phyloP scores from a whole-genome alignment of 2,329 filamentous ascomycete species.

The Colletotrichum viniferum region DNA sequence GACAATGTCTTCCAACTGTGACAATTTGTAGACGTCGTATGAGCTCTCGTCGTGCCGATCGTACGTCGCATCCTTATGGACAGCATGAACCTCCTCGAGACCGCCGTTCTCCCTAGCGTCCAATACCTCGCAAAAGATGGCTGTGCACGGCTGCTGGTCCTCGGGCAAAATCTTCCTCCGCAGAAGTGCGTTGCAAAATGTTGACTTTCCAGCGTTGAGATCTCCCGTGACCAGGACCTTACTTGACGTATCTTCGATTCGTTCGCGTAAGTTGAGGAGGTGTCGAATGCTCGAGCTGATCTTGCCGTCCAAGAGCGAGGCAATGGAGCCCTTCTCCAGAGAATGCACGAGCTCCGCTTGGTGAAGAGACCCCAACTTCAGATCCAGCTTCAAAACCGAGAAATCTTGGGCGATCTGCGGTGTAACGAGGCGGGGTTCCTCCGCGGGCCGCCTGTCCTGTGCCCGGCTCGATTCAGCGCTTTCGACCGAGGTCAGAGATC shows the following conservation, averaged over 20 bases:
- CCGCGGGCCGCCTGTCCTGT: slow-evolving; percentile 62
- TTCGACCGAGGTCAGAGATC: slow-evolving; percentile 75
- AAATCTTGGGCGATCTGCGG: slow-evolving; percentile 96
- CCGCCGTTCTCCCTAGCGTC: slow-evolving; percentile 90
- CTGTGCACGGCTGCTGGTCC: slow-evolving; percentile 97
- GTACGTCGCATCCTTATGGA: slow-evolving; percentile 81
- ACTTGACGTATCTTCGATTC: slow-evolving; percentile 96
- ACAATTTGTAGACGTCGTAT: slow-evolving; percentile 83
- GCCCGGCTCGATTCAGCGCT: slow-evolving; percentile 74
- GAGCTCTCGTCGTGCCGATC: slow-evolving; percentile 92
- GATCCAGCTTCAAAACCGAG: slow-evolving; percentile 90
- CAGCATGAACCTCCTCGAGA: slow-evolving; percentile 93
- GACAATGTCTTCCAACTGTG: slow-evolving; percentile 86
- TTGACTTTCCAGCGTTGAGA: slow-evolving; percentile 96
- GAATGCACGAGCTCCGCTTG: slow-evolving; percentile 94
- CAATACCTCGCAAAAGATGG: slow-evolving; percentile 96
- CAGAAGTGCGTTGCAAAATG: slow-evolving; percentile 96
- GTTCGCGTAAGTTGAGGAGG: slow-evolving; percentile 81
- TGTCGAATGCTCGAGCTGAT: slow-evolving; percentile 94
- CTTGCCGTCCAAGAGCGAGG: slow-evolving; percentile 88
- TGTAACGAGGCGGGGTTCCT: slow-evolving; percentile 84
- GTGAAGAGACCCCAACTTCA: slow-evolving; percentile 85
- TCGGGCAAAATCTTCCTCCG: slow-evolving; percentile 92
- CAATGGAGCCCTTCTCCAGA: slow-evolving; percentile 88
- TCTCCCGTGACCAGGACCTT: slow-evolving; percentile 97